A percentile compares a stretch with the other conserved stretches of the same genome.
Evolutionary conservation across 73 alveolate genomes (phyloP).

Genomic region (Blepharisma japonicum): DNA sequence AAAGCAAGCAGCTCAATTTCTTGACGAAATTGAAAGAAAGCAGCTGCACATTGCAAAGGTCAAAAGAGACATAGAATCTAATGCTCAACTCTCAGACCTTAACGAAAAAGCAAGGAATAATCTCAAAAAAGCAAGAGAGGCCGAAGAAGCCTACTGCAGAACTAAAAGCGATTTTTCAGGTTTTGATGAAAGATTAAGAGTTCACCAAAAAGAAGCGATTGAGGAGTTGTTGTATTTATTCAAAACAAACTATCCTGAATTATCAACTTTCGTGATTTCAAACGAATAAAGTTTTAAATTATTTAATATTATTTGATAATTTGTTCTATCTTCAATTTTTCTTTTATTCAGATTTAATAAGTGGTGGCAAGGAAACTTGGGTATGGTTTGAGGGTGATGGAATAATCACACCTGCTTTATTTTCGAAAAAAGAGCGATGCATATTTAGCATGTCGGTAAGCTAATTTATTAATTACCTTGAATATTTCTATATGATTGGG

Average conservation of each 20-base stretch:
- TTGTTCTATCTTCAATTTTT: no score
- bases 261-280: no score
- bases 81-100: neutral
- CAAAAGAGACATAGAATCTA: neutral
- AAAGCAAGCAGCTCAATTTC: constrained; percentile 1
- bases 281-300: no score
- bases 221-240: neutral
- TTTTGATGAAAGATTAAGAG: neutral
- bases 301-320: no score
- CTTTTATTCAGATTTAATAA: no score
- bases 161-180: neutral
- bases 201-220: neutral
- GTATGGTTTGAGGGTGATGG: no score
- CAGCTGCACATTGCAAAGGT: neutral
- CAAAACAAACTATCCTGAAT: neutral
- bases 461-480: no score
- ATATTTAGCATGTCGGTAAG: no score
- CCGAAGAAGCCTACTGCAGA: neutral
- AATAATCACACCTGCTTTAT: no score
- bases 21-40: constrained; percentile 14
- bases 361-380: no score
- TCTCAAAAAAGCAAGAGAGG: neutral
- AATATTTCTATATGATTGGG: no score
- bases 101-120: neutral
- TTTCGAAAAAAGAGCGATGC: no score